Evolutionary conservation across 2,329 filamentous ascomycete genomes (phyloP), one percentile per base, ranked within the genome.

Genomic region (Stagonosporopsis rhizophila): DNA sequence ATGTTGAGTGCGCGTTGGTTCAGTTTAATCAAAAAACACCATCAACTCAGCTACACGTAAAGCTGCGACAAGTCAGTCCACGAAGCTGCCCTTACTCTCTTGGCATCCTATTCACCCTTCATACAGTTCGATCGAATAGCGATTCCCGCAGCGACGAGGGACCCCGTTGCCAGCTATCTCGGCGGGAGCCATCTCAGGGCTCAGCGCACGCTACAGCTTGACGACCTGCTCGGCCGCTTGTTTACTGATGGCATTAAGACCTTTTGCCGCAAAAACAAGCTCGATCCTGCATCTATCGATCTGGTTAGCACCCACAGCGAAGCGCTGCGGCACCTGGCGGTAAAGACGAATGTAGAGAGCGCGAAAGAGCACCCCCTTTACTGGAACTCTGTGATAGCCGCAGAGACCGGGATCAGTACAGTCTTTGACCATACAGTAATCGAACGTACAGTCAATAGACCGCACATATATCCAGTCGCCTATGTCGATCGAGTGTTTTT

Each of bases 1-100:
- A 82, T 23, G 85, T 87, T 40, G 83, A 86, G 67, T 86, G 83
- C 61, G 84, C 82, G 2, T 76, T 86, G 8, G 85, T 84, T 62
- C 82, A 75, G 47, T 87, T 86, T 68, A 75, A 75, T 42, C 85
- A 87, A 65, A 78, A 79, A 17, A 77, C 78, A 6, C 83, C 83
- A 0, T 75, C 80, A 6, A 75, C 77, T 5, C 78, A 82, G 2
- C 81, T 87, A 79, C 80, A 83, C 61, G 83, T 87, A 59, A 79
- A 83, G 63, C 75, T 87, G 5, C 75, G 87, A 14, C 46, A 61
- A 41, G 68, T 68, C 42, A 34, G 59, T 62, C 4, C 37, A 35
- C 25, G 15, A 1, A n/a, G 38, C 14, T n/a, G 3, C 22, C 14
- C 8, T 30, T 32, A 38, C 25, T 3, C 3, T 9, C 22, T 23